Evolutionary conservation across 1,139 yeast species (phyloP).

Genomic region (Yamadazyma oceani): DNA sequence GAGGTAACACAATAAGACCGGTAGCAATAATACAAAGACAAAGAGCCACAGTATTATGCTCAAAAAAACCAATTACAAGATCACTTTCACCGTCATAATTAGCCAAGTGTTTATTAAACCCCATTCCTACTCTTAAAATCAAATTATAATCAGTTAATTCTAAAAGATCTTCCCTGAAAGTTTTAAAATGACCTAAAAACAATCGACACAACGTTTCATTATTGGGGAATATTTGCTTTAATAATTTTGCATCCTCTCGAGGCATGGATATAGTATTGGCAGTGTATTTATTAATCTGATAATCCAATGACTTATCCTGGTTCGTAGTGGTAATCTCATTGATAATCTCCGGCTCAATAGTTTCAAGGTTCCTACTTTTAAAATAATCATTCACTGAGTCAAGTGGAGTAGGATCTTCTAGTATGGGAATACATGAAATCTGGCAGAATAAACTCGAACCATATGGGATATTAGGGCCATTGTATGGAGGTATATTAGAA

Average conservation of each 20-base stretch:
- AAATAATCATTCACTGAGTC: conserved; percentile 6
- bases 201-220: conserved; percentile 13
- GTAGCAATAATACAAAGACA: conserved; percentile 22
- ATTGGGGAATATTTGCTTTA: conserved; percentile 19
- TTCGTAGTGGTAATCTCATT: background rate
- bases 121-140: conserved; percentile 6
- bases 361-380: conserved; percentile 1
- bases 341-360: no score
- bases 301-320: conserved; percentile 11
- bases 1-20: conserved; percentile 24
- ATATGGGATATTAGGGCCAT: no score
- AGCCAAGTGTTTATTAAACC: conserved; percentile 2
- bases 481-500: no score
- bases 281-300: conserved; percentile 12
- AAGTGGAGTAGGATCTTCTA: conserved; percentile 4
- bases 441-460: no score
- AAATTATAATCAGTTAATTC: conserved; percentile 18
- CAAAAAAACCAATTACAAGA: conserved; percentile 10
- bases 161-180: conserved; percentile 17
- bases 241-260: conserved; percentile 19
- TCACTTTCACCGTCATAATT: background rate
- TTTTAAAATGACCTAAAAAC: conserved; percentile 16
- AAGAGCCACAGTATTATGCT: conserved; percentile 18
- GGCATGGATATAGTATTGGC: conserved; percentile 10
- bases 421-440: no score